Percentiles rank a stretch among this genome's conserved stretches.
phyloP scores from a whole-genome alignment of 768 basidiomycete species.

The Termitomyces titanicus region DNA sequence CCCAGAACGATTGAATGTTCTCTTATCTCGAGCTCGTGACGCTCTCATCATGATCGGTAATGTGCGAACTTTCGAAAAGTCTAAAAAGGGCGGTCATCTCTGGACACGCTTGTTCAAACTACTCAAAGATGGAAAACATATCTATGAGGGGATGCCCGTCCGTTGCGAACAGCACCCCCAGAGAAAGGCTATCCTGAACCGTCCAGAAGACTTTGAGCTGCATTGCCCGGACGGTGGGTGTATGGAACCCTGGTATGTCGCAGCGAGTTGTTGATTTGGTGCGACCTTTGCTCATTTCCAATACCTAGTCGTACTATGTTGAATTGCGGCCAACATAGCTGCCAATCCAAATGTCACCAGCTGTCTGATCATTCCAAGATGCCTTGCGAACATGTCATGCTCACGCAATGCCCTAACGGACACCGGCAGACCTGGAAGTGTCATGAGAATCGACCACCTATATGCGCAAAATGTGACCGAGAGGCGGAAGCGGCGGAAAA shows the following conservation, averaged over 20 bases:
- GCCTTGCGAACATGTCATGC: neutral
- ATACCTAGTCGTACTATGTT: neutral
- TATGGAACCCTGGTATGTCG: neutral
- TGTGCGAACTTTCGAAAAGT: conserved; percentile 33
- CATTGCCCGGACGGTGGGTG: conserved; percentile 3
- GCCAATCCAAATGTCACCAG: neutral
- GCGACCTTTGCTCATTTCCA: neutral
- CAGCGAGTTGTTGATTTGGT: neutral
- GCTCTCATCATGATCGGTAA: conserved; percentile 68
- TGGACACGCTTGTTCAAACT: neutral
- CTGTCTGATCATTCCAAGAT: neutral
- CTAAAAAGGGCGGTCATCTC: neutral
- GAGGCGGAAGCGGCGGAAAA: neutral
- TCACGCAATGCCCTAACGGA: neutral
- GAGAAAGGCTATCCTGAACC: neutral
- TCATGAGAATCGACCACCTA: neutral
- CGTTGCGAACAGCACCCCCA: neutral
- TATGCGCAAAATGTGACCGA: neutral
- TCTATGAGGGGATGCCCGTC: neutral
- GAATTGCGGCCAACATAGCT: neutral
- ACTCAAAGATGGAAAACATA: neutral
- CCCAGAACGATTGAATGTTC: conserved; percentile 66
- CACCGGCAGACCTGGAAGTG: neutral
- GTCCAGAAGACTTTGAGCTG: neutral
- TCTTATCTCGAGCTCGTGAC: conserved; percentile 66